Evolutionary conservation across 768 basidiomycete species (phyloP).

Genomic region (Termitomyces sp.): DNA sequence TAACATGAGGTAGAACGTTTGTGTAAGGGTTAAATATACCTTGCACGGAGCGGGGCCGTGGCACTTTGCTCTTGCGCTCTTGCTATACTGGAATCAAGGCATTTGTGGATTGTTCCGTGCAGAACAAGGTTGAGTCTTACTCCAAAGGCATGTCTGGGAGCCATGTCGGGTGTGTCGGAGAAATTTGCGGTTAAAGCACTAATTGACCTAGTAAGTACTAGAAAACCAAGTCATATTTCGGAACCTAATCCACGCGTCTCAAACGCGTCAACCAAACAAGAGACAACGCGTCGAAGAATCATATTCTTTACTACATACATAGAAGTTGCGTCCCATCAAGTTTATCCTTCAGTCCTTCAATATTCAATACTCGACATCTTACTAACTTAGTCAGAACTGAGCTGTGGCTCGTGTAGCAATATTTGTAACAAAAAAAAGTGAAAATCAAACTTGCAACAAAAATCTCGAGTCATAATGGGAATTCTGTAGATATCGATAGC

Average conservation of each 20-base stretch:
- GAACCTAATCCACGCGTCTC: slow-evolving; percentile 5
- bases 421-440: background rate
- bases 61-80: slow-evolving; percentile 64
- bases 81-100: slow-evolving; percentile 53
- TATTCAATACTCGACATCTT: background rate
- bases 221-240: background rate
- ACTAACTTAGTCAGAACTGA: background rate
- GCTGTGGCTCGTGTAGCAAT: background rate
- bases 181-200: background rate
- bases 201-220: background rate
- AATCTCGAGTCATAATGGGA: background rate
- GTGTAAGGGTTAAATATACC: slow-evolving; percentile 16
- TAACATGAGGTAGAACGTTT: background rate
- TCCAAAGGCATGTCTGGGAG: slow-evolving; percentile 14
- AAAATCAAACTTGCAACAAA: background rate
- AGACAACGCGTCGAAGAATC: slow-evolving; percentile 25
- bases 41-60: slow-evolving; percentile 59
- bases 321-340: background rate
- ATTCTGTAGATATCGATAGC: background rate
- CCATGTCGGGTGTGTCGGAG: background rate
- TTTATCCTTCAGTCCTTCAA: background rate
- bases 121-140: slow-evolving; percentile 6
- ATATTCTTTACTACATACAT: too few species aligned
- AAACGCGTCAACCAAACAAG: slow-evolving; percentile 26
- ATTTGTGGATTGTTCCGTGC: background rate